A percentile compares a stretch with the other conserved stretches of the same genome.
Evolutionary conservation across 2,329 filamentous ascomycete species (phyloP).

Genomic region (Parasarocladium wereldwijsianum): DNA sequence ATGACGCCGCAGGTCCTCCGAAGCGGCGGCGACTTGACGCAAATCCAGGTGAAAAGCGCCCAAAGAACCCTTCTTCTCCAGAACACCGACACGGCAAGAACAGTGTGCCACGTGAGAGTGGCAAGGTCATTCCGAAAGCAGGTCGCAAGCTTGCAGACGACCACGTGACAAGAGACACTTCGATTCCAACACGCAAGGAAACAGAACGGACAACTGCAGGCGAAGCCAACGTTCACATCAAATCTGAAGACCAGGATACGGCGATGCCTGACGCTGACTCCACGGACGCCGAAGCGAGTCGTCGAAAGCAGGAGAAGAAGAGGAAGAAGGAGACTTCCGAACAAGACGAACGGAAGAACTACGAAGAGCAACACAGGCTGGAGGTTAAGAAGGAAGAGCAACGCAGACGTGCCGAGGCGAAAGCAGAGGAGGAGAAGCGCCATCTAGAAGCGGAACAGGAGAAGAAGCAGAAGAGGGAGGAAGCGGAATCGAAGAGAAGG

Average conservation of each 20-base stretch:
- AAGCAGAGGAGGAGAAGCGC: conserved; percentile 13
- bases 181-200: conserved; percentile 25
- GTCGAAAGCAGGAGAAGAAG: conserved; percentile 21
- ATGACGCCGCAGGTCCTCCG: conserved; percentile 31
- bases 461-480: conserved; percentile 10
- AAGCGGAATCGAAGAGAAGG: conserved; percentile 9
- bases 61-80: conserved; percentile 26
- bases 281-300: conserved; percentile 13
- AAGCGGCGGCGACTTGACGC: conserved; percentile 44
- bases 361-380: conserved; percentile 17
- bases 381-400: conserved; percentile 16
- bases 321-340: conserved; percentile 17
- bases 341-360: conserved; percentile 17
- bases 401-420: conserved; percentile 15
- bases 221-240: conserved; percentile 39
- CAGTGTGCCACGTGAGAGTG: conserved; percentile 23
- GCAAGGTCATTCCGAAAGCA: conserved; percentile 1
- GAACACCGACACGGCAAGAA: conserved; percentile 15
- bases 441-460: conserved; percentile 15
- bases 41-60: conserved; percentile 34
- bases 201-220: conserved; percentile 22
- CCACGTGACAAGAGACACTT: conserved; percentile 19
- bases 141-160: conserved; percentile 17
- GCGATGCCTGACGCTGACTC: conserved; percentile 37
- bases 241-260: conserved; percentile 39